These are phyloP conservation scores for Diospyros lotus DNA, from an alignment of 148 eudicot species.

Conservation along the genomic window DNA sequence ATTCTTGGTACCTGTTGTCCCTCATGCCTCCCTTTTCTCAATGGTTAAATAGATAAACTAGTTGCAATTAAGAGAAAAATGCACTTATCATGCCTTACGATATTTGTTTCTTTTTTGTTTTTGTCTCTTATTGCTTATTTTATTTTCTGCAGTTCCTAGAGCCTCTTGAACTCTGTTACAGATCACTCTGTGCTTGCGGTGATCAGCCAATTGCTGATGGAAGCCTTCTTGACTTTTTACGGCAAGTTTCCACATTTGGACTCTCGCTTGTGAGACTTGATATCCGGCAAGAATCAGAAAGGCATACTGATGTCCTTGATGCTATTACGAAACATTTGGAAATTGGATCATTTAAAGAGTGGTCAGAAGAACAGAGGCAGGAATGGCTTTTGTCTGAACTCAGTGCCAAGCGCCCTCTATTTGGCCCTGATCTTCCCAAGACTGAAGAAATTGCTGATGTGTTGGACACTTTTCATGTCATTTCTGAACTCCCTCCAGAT, in stretches of 20 bases:
- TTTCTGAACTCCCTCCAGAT: slow-evolving; percentile 82
- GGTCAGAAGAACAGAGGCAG: slow-evolving; percentile 81
- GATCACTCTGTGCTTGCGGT: slow-evolving; percentile 87
- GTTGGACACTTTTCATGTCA: slow-evolving; percentile 70
- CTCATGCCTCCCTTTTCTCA: no score
- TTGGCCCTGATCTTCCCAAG: slow-evolving; percentile 78
- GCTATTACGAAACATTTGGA: slow-evolving; percentile 70
- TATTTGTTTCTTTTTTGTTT: background rate
- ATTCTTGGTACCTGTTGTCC: no score
- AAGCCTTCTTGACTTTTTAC: slow-evolving; percentile 88
- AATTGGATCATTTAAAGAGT: slow-evolving; percentile 77
- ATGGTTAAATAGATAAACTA: no score
- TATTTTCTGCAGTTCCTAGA: slow-evolving; percentile 58
- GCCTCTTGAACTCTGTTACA: slow-evolving; percentile 91
- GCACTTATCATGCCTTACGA: background rate
- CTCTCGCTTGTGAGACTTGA: slow-evolving; percentile 90
- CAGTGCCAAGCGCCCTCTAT: slow-evolving; percentile 78
- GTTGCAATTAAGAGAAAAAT: no score
- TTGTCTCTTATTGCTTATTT: background rate
- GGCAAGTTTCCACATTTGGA: slow-evolving; percentile 93
- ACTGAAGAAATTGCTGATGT: slow-evolving; percentile 94
- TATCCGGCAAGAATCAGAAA: slow-evolving; percentile 91
- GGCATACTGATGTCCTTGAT: slow-evolving; percentile 86
- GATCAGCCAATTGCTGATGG: slow-evolving; percentile 89
- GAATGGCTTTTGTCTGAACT: slow-evolving; percentile 93